These are phyloP conservation scores for Arthroderma sp. DNA, from an alignment of 2,329 filamentous ascomycete genomes.

Conservation along the genomic window DNA sequence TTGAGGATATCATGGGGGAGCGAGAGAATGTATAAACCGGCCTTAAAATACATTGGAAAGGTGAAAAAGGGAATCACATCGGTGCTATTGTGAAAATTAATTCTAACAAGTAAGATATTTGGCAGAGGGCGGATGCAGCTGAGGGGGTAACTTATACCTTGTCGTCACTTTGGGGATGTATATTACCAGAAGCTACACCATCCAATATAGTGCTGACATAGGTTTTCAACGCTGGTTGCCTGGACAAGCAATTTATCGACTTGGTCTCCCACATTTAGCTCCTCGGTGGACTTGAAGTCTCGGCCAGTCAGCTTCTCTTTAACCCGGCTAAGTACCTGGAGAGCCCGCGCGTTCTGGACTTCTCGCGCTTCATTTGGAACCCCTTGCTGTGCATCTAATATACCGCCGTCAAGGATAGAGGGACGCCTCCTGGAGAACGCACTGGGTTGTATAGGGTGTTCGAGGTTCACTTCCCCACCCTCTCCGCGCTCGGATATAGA, in stretches of 20 bases:
- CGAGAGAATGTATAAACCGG: no score
- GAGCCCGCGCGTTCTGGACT: slow-evolving; percentile 80
- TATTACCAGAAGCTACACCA: slow-evolving; percentile 94
- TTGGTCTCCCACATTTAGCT: slow-evolving; percentile 73
- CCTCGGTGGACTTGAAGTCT: slow-evolving; percentile 77
- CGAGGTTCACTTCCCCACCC: slow-evolving; percentile 36
- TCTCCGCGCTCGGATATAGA: slow-evolving; percentile 50
- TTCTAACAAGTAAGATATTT: no score
- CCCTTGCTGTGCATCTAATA: slow-evolving; percentile 30
- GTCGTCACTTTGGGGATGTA: no score
- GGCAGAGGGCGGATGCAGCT: no score
- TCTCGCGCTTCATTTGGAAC: slow-evolving; percentile 43
- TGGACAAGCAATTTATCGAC: slow-evolving; percentile 91
- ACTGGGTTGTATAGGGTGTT: slow-evolving; percentile 45
- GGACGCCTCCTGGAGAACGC: slow-evolving; percentile 55
- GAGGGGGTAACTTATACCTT: no score
- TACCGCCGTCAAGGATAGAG: slow-evolving; percentile 52
- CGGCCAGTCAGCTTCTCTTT: slow-evolving; percentile 90
- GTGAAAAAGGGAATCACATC: no score
- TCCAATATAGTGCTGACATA: slow-evolving; percentile 97
- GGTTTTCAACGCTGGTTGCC: slow-evolving; percentile 90
- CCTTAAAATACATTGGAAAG: no score
- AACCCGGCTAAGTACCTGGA: slow-evolving; percentile 83
- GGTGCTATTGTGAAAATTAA: no score
- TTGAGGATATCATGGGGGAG: no score